Conservation (phyloP, 805 yeast genomes). For the Ogataea sp. region DNA sequence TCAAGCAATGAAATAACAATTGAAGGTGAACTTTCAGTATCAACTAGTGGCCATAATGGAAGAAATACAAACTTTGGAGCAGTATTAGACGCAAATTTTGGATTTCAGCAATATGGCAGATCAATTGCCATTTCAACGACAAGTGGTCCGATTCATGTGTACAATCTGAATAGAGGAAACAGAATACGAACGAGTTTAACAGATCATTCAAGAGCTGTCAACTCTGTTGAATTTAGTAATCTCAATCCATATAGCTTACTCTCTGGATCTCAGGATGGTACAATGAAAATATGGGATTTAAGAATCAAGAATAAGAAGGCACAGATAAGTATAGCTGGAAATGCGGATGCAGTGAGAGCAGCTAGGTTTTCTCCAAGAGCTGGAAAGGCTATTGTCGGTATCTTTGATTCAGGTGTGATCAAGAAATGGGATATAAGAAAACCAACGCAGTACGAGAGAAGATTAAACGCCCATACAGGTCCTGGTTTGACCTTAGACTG, state of each 20-base stretch:
- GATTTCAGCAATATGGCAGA: conserved; percentile 30
- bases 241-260: conserved; percentile 32
- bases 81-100: conserved; percentile 35
- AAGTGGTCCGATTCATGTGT: conserved; percentile 36
- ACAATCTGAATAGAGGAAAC: conserved; percentile 22
- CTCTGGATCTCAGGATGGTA: conserved; percentile 77
- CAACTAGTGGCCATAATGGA: conserved; percentile 14
- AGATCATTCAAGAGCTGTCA: conserved; percentile 40
- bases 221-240: conserved; percentile 32
- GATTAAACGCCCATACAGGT: conserved; percentile 83
- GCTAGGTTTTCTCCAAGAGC: conserved; percentile 48
- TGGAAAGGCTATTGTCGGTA: conserved; percentile 56
- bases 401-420: conserved; percentile 85
- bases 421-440: conserved; percentile 80
- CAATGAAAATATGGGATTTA: conserved; percentile 70
- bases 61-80: conserved; percentile 30
- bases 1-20: conserved; percentile 22
- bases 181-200: conserved; percentile 21
- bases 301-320: conserved; percentile 40
- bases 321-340: conserved; percentile 43
- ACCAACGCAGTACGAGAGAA: conserved; percentile 53
- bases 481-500: conserved; percentile 85
- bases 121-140: conserved; percentile 37
- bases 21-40: conserved; percentile 27
- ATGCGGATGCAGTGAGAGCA: conserved; percentile 62